phyloP scores from a whole-genome alignment of 108 stramenopile species.

The Pinguiococcus pyrenoidosus region DNA sequence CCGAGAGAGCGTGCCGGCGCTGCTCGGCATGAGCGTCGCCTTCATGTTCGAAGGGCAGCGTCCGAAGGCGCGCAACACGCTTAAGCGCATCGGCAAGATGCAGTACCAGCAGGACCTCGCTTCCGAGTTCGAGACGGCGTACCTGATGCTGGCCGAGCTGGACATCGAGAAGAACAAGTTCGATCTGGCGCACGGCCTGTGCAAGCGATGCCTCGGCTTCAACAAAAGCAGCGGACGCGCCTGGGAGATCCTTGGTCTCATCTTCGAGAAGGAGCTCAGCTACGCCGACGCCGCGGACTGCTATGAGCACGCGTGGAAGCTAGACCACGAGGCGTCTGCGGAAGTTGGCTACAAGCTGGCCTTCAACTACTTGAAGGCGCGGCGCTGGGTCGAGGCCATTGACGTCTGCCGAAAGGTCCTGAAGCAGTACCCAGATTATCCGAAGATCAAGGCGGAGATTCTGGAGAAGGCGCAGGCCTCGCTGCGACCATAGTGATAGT shows the following conservation, averaged over 20 bases:
- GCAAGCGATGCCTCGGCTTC: conserved; percentile 36
- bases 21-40: conserved; percentile 42
- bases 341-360: conserved; percentile 49
- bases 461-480: conserved; percentile 28
- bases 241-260: conserved; percentile 49
- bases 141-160: conserved; percentile 46
- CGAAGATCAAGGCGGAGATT: conserved; percentile 42
- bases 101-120: conserved; percentile 27
- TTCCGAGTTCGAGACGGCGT: conserved; percentile 48
- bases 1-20: conserved; percentile 37
- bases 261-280: conserved; percentile 47
- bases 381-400: conserved; percentile 39
- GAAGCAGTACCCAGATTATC: conserved; percentile 47
- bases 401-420: conserved; percentile 50
- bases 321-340: conserved; percentile 42
- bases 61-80: conserved; percentile 38
- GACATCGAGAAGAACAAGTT: conserved; percentile 47
- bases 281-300: conserved; percentile 48
- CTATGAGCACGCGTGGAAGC: conserved; percentile 48
- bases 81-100: conserved; percentile 52
- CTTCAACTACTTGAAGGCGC: conserved; percentile 51
- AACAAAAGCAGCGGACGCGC: conserved; percentile 42
- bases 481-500: conserved; percentile 21
- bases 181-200: conserved; percentile 44
- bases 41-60: conserved; percentile 37